Base-by-base conservation (phyloP, 2,329 filamentous ascomycete genomes). In the Aspergillus chevalieri region DNA sequence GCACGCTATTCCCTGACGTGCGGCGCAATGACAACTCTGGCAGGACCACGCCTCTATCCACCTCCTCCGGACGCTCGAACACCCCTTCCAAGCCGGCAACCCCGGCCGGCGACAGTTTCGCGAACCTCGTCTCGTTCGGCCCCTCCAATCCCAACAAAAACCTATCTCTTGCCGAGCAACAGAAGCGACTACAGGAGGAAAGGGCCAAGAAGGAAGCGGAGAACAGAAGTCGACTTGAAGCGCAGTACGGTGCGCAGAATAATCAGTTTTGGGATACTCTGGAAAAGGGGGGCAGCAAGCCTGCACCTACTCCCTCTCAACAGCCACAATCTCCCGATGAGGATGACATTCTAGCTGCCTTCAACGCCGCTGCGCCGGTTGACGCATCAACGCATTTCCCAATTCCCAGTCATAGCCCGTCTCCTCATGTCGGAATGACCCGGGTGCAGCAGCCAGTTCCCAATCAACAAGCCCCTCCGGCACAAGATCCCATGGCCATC, bases 221-320 rank as follows among this genome's bases (percentile, higher is more conserved):
- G 65, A 81, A 82, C 63, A 81, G 79, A 60, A 85, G 79, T 60
- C 81, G 84, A 65, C 80, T 84, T 60, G 88, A 93, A 56, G 78
- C 81, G 26, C 84, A 92, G 52, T 96, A 89, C 68, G 89, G 88
- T 2, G 82, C 66, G 3, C 71, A 71, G 44, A 75, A 84, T 60
- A 79, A 80, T 9, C 82, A 83, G 53, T 89, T 89, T 64, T 91
- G 86, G 83, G 87, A 93, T 63, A 81, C 72, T 10, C 72, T 93
- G 44, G 89, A 82, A 26, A 76, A 74, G 55, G 74, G 73, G 41
- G 77, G 75, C 46, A 77, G 71, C 34, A 71, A 66, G 44, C 55
- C 71, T 22, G 51, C 64, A 19, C 67, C 78, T 30, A 72, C 78
- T 41, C 69, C 72, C 49, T 69, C 73, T 43, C 76, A 76, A n/a